Evolutionary conservation across 768 basidiomycete species (phyloP).

Genomic region (Boletus rubescentipes): DNA sequence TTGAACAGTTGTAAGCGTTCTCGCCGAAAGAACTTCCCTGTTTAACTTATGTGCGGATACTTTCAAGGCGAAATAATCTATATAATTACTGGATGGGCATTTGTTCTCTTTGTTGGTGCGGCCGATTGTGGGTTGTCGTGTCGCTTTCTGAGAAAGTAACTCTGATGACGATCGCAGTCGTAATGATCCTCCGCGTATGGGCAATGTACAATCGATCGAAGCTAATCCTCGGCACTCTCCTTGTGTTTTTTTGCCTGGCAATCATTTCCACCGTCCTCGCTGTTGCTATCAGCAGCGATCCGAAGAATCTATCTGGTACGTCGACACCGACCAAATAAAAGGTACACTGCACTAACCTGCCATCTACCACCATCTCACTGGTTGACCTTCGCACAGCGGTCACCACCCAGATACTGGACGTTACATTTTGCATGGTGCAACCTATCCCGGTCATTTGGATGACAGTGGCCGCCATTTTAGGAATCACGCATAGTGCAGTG

Average conservation of each 20-base stretch:
- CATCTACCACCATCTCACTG: too few relatives aligned
- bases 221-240: neutral
- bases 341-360: neutral
- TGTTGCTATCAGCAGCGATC: neutral
- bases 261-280: neutral
- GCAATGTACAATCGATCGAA: too few relatives aligned
- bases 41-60: neutral
- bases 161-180: neutral
- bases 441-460: neutral
- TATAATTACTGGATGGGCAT: neutral
- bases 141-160: neutral
- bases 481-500: neutral
- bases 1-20: conserved; percentile 1
- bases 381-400: neutral
- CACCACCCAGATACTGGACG: neutral
- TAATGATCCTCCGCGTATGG: too few relatives aligned
- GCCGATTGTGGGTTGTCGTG: too few relatives aligned
- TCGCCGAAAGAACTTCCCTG: too few relatives aligned
- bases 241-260: neutral
- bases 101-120: neutral
- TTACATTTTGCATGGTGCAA: neutral
- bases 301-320: neutral
- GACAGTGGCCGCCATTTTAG: neutral
- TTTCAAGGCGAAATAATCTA: neutral
- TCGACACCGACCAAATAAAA: neutral